Base-by-base conservation (phyloP, 176 grass and related monocot species). In the Zoysia japonica region DNA sequence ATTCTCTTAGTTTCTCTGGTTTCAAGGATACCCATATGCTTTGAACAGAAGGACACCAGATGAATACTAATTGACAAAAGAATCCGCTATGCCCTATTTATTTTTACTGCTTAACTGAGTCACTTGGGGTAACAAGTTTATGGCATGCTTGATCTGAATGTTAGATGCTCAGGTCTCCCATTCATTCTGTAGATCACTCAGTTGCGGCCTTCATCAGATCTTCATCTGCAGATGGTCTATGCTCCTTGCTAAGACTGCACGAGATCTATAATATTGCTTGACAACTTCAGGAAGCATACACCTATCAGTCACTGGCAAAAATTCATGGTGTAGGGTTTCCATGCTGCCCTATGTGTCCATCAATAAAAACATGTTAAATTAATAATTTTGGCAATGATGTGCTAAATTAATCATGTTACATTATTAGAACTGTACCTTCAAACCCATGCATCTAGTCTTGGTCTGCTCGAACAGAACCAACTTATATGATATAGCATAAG, bases 261-360 rank as follows among this genome's bases (percentile, higher is more conserved):
- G 3, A 51, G 56, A 38, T 8, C 16, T 83, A 68, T 52, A n/a
- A 68, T 52, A n/a, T 71, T 78, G 45, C 13, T 63, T 75, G 17
- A 36, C 12, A 44, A 36, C 28, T 60, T 49, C 16, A 53, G 42
- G 39, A 74, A 74, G 20, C 49, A 56, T 43, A 3, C 12, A 52
- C 9, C 52, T 51, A 60, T 61, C 46, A 81, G 55, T 7, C 14
- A 75, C 10, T 38, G 10, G 50, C 13, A 15, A 51, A 61, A 40
- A 35, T 7, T 16, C 47, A 19, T 71, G 36, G 7, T 47, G 12
- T 15, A 16, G 35, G 41, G 45, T 64, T 6, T 41, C 20, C 20
- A 63, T 62, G 14, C 43, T 70, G 11, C 7, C 0, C 54, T 47
- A 69, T 53, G n/a, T 8, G 0, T 44, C 5, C 71, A 64, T 53